Conservation (phyloP, 2,329 filamentous ascomycete species). For the Arthrobotrys conoides region DNA sequence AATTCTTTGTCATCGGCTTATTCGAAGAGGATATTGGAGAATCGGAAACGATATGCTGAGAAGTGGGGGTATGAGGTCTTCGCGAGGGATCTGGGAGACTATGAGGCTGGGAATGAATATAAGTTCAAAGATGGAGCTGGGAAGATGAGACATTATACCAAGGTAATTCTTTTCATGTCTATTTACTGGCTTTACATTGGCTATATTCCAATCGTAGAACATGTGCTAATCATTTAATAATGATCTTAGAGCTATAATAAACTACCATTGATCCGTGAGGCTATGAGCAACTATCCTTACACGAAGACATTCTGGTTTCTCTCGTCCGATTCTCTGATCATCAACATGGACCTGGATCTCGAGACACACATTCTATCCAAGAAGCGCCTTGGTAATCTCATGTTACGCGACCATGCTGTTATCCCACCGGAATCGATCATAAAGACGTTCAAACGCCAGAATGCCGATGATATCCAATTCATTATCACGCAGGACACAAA, state of each 20-base stretch:
- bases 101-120: constrained; percentile 47
- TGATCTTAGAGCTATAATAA: constrained; percentile 78
- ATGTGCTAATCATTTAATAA: constrained; percentile 3
- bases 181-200: neutral
- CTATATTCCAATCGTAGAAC: neutral
- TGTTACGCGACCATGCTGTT: constrained; percentile 87
- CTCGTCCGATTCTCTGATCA: constrained; percentile 86
- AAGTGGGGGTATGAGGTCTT: constrained; percentile 76
- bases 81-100: constrained; percentile 29
- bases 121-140: constrained; percentile 44
- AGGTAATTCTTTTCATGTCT: constrained; percentile 22
- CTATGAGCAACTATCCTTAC: constrained; percentile 83
- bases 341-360: constrained; percentile 81
- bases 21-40: constrained; percentile 81
- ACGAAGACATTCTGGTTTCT: constrained; percentile 89
- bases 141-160: constrained; percentile 32
- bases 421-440: constrained; percentile 98
- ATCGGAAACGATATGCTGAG: constrained; percentile 85
- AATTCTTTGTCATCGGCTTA: constrained; percentile 76
- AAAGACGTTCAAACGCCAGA: constrained; percentile 89
- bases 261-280: constrained; percentile 89
- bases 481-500: constrained; percentile 87
- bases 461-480: constrained; percentile 82
- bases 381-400: constrained; percentile 78
- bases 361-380: constrained; percentile 79